These are phyloP conservation scores for Echites panduratus DNA, from an alignment of 257 asterid genomes.

Conservation along the genomic window DNA sequence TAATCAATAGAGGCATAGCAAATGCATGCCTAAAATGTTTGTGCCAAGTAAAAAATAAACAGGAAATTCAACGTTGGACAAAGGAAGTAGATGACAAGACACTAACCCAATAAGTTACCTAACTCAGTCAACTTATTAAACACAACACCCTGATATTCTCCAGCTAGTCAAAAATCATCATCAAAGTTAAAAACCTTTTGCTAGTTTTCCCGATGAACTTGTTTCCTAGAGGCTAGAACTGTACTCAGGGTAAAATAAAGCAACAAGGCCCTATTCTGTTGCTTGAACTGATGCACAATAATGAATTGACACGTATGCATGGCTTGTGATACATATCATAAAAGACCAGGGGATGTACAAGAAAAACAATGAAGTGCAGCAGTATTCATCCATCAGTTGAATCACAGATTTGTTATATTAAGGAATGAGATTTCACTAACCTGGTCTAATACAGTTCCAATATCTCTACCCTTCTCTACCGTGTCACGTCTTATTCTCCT, in stretches of 20 bases:
- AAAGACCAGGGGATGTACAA: background rate
- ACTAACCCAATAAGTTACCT: background rate
- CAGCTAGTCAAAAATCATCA: background rate
- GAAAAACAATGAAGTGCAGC: background rate
- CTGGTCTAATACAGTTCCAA: slow-evolving; percentile 88
- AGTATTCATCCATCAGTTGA: background rate
- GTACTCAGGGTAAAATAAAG: background rate
- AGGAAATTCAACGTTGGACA: background rate
- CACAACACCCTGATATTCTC: background rate
- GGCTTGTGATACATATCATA: background rate
- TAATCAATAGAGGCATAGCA: too few relatives aligned
- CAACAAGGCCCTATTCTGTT: background rate
- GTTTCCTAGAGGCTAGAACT: background rate
- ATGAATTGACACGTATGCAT: background rate
- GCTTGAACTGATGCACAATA: background rate
- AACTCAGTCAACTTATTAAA: background rate
- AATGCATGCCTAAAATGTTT: background rate
- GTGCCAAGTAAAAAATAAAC: background rate
- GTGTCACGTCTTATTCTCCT: slow-evolving; percentile 99
- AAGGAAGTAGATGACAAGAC: background rate
- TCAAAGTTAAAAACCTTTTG: background rate
- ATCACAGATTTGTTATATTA: background rate
- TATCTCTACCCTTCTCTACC: slow-evolving; percentile 86
- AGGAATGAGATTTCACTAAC: slow-evolving; percentile 31
- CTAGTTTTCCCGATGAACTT: background rate